These are phyloP conservation scores for Pulveroboletus sp. DNA, from an alignment of 768 basidiomycete genomes.

Conservation along the genomic window DNA sequence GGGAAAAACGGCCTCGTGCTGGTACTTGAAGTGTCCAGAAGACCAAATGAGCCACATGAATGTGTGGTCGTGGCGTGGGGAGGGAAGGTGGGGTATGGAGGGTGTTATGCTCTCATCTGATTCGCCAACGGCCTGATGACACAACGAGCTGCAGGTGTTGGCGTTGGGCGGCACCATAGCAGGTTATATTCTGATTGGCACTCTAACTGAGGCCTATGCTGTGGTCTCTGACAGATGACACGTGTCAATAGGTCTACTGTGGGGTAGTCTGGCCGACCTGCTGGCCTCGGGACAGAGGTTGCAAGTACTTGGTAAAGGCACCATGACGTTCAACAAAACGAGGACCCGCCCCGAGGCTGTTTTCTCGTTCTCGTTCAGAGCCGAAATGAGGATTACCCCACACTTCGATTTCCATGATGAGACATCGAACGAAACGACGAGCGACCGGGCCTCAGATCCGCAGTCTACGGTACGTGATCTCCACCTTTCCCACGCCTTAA, in stretches of 20 bases:
- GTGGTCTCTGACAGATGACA: neutral
- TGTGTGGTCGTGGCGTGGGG: constrained; percentile 37
- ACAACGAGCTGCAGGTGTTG: too few species aligned
- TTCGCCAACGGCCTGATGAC: neutral
- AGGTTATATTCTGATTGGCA: constrained; percentile 13
- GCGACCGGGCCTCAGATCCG: constrained; percentile 22
- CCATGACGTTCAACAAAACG: too few species aligned
- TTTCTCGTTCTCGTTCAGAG: neutral
- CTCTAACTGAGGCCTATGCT: neutral
- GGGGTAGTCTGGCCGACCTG: neutral
- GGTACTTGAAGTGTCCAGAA: constrained; percentile 19
- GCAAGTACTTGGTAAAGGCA: too few species aligned
- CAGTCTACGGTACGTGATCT: neutral
- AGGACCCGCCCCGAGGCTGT: neutral
- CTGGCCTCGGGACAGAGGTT: too few species aligned
- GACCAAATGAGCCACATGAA: constrained; percentile 37
- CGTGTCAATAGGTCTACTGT: neutral
- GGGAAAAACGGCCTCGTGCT: constrained; percentile 16
- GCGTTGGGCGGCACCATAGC: constrained; percentile 51
- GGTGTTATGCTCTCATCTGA: neutral
- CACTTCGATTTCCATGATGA: constrained; percentile 12
- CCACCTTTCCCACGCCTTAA: constrained; percentile 8
- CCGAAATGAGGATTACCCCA: constrained; percentile 16
- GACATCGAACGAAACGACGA: neutral
- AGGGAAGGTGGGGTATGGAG: too few species aligned